Evolutionary conservation across 805 yeast species (phyloP).

Genomic region (Lachancea lanzarotensis): DNA sequence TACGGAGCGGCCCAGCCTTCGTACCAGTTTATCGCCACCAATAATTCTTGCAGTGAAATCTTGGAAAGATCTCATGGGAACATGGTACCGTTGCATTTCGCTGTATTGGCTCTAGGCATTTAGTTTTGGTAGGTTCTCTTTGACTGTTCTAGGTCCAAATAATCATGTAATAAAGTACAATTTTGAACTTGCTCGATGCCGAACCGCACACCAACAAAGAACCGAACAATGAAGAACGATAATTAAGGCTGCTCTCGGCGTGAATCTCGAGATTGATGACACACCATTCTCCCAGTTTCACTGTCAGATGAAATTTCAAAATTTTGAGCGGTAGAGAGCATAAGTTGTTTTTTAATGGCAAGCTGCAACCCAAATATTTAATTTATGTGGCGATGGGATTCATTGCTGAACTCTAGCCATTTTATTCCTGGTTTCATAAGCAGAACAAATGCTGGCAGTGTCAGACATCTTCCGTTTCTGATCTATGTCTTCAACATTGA

Average conservation of each 20-base stretch:
- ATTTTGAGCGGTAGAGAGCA: no score
- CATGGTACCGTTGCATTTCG: background rate
- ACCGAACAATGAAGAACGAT: no score
- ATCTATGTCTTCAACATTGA: background rate
- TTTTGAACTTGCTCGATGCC: no score
- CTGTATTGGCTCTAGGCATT: background rate
- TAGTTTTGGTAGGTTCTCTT: background rate
- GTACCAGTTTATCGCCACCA: constrained; percentile 5
- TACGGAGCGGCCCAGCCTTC: background rate
- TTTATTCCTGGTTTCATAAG: background rate
- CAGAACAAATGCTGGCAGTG: constrained; percentile 10
- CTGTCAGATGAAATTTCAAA: no score
- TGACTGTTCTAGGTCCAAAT: no score
- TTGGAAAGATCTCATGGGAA: background rate
- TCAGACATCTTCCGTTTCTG: constrained; percentile 27
- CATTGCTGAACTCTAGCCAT: background rate
- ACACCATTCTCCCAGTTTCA: no score
- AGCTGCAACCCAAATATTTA: no score
- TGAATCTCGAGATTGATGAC: no score
- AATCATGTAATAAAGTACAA: no score
- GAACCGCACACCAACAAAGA: no score
- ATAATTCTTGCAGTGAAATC: constrained; percentile 1
- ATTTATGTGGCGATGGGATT: background rate
- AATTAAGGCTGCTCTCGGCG: no score
- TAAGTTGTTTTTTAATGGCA: no score